A percentile compares a stretch with the other conserved stretches of the same genome.
Evolutionary conservation across 176 grass and related monocot genomes (phyloP).

Genomic region (Oryza rufipogon): DNA sequence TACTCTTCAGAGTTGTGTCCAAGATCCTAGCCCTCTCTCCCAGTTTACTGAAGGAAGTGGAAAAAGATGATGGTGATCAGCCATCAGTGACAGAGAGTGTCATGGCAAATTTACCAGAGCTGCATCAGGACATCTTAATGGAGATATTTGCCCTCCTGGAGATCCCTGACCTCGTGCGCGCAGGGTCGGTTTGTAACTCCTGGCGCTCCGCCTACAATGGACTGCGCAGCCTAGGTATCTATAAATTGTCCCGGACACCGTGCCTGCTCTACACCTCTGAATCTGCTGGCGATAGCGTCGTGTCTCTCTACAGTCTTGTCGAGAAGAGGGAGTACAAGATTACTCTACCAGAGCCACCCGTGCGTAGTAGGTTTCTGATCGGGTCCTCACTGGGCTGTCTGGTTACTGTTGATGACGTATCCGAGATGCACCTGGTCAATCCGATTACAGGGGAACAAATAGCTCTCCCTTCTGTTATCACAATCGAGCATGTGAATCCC

Average conservation of each 20-base stretch:
- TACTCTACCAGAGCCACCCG: neutral
- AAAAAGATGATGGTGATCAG: neutral
- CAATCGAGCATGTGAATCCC: neutral
- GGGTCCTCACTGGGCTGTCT: neutral
- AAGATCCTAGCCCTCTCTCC: neutral
- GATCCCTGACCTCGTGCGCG: neutral
- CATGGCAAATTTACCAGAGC: neutral
- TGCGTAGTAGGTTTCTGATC: neutral
- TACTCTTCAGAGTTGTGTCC: no score
- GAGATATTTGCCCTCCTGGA: neutral
- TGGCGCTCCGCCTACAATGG: neutral
- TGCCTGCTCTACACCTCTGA: conserved; percentile 16
- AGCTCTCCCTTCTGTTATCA: neutral
- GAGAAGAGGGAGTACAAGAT: neutral
- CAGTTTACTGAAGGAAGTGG: neutral
- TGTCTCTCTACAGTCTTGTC: neutral
- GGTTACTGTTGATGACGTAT: neutral
- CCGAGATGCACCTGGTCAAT: neutral
- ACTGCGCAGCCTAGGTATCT: neutral
- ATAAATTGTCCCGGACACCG: neutral
- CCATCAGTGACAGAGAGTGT: neutral
- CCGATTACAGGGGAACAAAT: neutral
- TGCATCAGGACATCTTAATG: neutral
- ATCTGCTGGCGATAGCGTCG: neutral
- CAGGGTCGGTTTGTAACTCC: neutral